phyloP scores from a whole-genome alignment of 2,329 filamentous ascomycete genomes.

The Westerdykella ornata region DNA sequence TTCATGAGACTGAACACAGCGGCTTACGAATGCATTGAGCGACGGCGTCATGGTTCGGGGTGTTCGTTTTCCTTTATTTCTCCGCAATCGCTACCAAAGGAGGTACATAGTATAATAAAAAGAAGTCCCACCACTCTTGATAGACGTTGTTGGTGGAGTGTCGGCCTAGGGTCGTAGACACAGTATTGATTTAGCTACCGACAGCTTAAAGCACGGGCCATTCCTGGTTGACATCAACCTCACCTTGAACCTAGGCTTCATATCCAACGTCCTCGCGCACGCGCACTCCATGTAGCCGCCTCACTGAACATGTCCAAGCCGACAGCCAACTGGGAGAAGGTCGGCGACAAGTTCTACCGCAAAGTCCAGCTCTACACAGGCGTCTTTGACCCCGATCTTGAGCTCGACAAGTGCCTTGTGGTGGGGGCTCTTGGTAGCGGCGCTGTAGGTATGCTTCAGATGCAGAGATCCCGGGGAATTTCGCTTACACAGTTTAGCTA shows the following conservation, averaged over 20 bases:
- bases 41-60: slow-evolving; percentile 18
- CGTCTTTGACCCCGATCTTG: slow-evolving; percentile 86
- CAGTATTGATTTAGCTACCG: too few species aligned
- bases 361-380: slow-evolving; percentile 89
- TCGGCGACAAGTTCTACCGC: slow-evolving; percentile 91
- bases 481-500: slow-evolving; percentile 51
- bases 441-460: slow-evolving; percentile 64
- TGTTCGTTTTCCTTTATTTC: background rate
- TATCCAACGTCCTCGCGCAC: too few species aligned
- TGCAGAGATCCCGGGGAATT: background rate
- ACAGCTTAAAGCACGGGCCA: too few species aligned
- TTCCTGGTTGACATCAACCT: too few species aligned
- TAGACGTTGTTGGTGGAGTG: too few species aligned
- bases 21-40: slow-evolving; percentile 28
- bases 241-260: too few species aligned
- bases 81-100: too few species aligned
- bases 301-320: slow-evolving; percentile 47
- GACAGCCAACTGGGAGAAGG: slow-evolving; percentile 87
- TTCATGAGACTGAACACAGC: background rate
- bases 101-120: too few species aligned
- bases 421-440: slow-evolving; percentile 89
- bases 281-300: too few species aligned
- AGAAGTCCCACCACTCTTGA: too few species aligned
- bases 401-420: slow-evolving; percentile 90
- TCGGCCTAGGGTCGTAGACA: too few species aligned